A percentile compares a stretch with the other conserved stretches of the same genome.
Conservation (phyloP, 768 basidiomycete species). For the Amylocystis lapponica region DNA sequence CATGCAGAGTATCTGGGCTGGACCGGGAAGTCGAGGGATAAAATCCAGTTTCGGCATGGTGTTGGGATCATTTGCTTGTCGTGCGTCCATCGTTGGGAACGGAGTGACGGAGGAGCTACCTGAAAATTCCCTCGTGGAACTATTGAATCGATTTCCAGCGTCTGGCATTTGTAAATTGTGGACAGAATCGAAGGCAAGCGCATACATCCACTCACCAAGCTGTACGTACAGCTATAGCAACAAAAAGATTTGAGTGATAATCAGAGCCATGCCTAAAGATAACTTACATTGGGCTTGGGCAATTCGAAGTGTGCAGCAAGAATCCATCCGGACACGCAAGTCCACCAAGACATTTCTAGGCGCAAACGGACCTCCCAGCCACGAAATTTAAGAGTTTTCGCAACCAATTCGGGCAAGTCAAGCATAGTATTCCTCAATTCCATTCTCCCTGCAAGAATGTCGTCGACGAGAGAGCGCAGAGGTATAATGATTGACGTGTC, state of each 20-base stretch:
- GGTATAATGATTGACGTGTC: not conserved
- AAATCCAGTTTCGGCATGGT: not conserved
- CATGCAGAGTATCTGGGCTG: constrained; percentile 6
- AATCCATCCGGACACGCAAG: not conserved
- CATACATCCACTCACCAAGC: too few relatives aligned
- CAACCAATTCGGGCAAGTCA: constrained; percentile 8
- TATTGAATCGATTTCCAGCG: not conserved
- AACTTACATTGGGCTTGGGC: too few relatives aligned
- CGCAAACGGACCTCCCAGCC: not conserved
- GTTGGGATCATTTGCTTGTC: not conserved
- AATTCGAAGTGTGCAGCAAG: constrained; percentile 1
- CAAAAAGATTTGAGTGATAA: not conserved
- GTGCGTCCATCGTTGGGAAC: not conserved
- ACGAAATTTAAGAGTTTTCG: not conserved
- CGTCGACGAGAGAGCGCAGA: constrained; percentile 6
- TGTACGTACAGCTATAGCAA: not conserved
- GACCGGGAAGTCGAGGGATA: constrained; percentile 6
- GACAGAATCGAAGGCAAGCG: too few relatives aligned
- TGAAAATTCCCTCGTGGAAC: not conserved
- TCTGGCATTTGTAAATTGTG: not conserved
- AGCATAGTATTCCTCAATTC: constrained; percentile 7
- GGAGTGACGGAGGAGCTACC: not conserved
- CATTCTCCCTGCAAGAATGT: constrained; percentile 1
- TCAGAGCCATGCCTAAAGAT: not conserved
- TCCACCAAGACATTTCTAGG: constrained; percentile 10